Base-by-base conservation (phyloP, 345 rosid species). In the Boechera divaricarpa region DNA sequence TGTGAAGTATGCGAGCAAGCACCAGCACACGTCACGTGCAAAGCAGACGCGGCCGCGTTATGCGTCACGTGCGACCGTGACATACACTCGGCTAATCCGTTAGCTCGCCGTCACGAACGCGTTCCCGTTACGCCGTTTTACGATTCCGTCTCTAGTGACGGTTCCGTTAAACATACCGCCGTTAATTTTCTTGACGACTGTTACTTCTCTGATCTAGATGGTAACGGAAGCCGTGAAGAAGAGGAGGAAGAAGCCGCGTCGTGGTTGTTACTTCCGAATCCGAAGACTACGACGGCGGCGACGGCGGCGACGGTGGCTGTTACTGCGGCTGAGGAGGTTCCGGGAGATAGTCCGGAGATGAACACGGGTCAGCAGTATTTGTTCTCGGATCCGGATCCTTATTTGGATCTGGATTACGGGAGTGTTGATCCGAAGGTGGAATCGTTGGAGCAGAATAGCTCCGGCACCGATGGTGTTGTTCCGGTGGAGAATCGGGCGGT, bases 1-100 rank as follows among this genome's bases (percentile, higher is more conserved):
- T 95, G 99, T 69, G 94, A 88, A 74, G 99, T 95, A n/a, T 96
- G 99, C 63, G 99, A 96, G 86, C 99, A 96, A 72, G 97, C 96
- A 0, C 99, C 99, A 0, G 98, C 99, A 3, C 87, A 91, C 75
- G 94, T 96, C 78, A 96, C 97, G 59, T 96, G 99, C 86, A 90
- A 90, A 78, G 99, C 98, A 1, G 99, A 96, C 73, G 98, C 99
- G 1, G 99, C 99, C n/a, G 90, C 99, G 12, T 92, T 96, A 61
- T 96, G 99, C 83, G 77, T 86, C 82, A 80, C 93, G 65, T 96
- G 99, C 72, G 99, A 96, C 89, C 92, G 88, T 0, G 98, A 96
- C 73, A 96, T 96, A 82, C 99, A 96, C 89, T 90, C 98, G 0
- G 99, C 96, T 5, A 96, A 96, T 71, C 98, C 96, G 0, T 76